phyloP scores from a whole-genome alignment of 768 basidiomycete species.

The Tylopilus felleus region DNA sequence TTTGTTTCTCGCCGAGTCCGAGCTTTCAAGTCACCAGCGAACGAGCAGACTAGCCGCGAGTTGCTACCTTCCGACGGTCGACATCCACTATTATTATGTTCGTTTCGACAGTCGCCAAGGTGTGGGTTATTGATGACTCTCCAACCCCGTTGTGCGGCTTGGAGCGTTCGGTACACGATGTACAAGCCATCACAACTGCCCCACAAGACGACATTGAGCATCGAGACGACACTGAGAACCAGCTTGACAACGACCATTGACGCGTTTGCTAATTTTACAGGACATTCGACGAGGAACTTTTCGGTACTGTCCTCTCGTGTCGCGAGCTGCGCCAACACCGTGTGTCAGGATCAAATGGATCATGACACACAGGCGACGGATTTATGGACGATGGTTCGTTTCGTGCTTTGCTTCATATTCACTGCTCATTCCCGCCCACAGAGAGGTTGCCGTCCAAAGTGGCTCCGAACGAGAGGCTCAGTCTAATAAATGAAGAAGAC shows the following conservation, averaged over 20 bases:
- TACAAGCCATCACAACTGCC: no score
- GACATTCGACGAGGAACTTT: background rate
- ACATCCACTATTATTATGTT: background rate
- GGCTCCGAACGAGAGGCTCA: constrained; percentile 5
- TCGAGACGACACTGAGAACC: background rate
- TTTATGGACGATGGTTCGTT: constrained; percentile 8
- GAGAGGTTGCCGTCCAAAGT: constrained; percentile 8
- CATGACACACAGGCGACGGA: background rate
- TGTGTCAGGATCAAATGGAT: background rate
- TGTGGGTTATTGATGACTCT: background rate
- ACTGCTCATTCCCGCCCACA: background rate
- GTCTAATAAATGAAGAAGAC: background rate
- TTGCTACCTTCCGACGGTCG: background rate
- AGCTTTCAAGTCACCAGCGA: no score
- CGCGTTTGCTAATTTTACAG: background rate
- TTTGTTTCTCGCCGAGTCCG: no score
- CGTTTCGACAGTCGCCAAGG: background rate
- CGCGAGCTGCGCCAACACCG: constrained; percentile 1
- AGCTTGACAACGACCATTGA: background rate
- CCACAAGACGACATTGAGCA: background rate
- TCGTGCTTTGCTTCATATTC: background rate
- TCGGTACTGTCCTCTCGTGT: constrained; percentile 1
- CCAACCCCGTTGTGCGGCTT: background rate
- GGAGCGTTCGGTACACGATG: background rate
- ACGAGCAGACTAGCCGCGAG: no score